phyloP scores from a whole-genome alignment of 148 eudicot species.

The Diospyros kaki region DNA sequence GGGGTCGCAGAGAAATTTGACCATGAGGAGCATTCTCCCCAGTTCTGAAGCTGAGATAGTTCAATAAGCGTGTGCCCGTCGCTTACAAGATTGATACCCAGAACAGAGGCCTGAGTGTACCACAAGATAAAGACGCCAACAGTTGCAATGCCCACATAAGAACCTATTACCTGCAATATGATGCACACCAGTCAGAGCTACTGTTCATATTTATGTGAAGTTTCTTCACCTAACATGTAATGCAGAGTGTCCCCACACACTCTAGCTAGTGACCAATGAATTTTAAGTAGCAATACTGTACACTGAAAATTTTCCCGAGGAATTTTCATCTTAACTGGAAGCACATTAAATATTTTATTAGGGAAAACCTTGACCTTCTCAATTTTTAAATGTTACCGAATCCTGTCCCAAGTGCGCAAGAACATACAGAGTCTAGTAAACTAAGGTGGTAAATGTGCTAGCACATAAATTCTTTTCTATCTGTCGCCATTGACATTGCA shows the following conservation, averaged over 20 bases:
- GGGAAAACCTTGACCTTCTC: neutral
- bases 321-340: neutral
- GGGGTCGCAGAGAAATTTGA: conserved; percentile 67
- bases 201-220: neutral
- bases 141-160: conserved; percentile 82
- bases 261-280: neutral
- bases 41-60: conserved; percentile 59
- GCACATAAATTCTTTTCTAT: neutral
- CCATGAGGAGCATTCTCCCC: conserved; percentile 88
- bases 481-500: neutral
- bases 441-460: neutral
- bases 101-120: conserved; percentile 74
- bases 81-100: conserved; percentile 55
- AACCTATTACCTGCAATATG: conserved; percentile 66
- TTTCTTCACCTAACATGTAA: neutral
- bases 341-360: neutral
- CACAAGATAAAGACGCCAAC: conserved; percentile 75
- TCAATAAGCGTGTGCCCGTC: conserved; percentile 78
- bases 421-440: no score
- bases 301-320: neutral
- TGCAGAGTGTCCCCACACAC: neutral
- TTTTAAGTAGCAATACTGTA: neutral
- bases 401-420: neutral
- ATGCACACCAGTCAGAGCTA: neutral
- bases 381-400: neutral